Evolutionary conservation across 257 asterid genomes (phyloP), one percentile per base, ranked within the genome.

Genomic region (Phtheirospermum japonicum): DNA sequence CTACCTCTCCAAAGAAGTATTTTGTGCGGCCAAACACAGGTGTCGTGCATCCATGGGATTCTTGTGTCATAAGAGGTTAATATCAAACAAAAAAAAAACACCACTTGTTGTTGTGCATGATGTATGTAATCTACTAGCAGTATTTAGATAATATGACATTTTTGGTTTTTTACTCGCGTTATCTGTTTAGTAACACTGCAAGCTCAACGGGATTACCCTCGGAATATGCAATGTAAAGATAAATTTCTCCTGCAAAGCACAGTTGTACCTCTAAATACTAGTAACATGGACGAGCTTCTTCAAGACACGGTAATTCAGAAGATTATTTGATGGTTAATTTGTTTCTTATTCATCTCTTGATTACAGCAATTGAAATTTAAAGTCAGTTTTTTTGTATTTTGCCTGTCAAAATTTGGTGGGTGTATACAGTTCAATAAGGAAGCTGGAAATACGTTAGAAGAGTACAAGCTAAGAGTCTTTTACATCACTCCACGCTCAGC

Each of bases 1-100:
- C 95, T 45, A 89, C 97, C 20, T 84, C 97, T 30, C 95, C 97
- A 4, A 84, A 83, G 82, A 89, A 86, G 76, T 89, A 86, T 64
- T 89, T 79, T 73, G 97, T 89, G 57, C 81, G 95, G 43, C 97
- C 97, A 57, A 84, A 89, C 79, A 74, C 83, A 3, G 95, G 92
- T 20, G 83, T 89, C 4, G 69, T 89, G 63, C 78, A 72, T 60
- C 95, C 97, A 7, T 77, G 83, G 90, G 97, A 80, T 71, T 76
- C 87, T 10, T 80, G 84, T 69, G 54, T 81, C 66, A 83, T 86
- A 63, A 80, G 97, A 86, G 97, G 97, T 89, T 62, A n/a, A n/a
- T n/a, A n/a, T n/a, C n/a, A n/a, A n/a, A n/a, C n/a, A n/a, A n/a
- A n/a, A n/a, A n/a, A n/a, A n/a, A n/a, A n/a, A n/a, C n/a, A n/a